Evolutionary conservation across 495 filamentous ascomycete genomes (phyloP).

Genomic region (Podospora pseudocomata): DNA sequence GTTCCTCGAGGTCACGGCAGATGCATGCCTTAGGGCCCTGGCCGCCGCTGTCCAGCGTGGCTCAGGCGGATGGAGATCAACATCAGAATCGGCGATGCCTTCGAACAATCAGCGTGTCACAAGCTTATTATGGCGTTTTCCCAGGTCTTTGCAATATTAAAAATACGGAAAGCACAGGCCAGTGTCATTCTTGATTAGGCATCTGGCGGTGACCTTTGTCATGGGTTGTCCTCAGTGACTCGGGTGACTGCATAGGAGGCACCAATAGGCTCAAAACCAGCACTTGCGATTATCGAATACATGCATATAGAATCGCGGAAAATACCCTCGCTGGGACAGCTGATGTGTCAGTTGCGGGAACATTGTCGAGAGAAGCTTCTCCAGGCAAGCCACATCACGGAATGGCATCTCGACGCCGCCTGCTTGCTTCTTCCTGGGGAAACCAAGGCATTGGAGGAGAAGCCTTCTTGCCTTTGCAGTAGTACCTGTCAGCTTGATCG

Average conservation of each 20-base stretch:
- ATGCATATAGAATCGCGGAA: background rate
- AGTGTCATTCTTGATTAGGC: background rate
- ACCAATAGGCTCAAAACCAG: background rate
- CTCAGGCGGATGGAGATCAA: background rate
- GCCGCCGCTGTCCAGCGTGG: background rate
- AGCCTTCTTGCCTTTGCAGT: background rate
- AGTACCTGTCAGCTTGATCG: background rate
- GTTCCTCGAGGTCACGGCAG: background rate
- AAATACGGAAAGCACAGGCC: background rate
- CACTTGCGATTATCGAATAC: background rate
- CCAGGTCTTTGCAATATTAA: background rate
- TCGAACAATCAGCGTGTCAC: background rate
- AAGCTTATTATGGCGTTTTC: background rate
- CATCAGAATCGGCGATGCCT: slow-evolving; percentile 2
- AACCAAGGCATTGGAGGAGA: background rate
- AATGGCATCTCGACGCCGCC: background rate
- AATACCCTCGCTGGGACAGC: background rate
- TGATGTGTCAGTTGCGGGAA: background rate
- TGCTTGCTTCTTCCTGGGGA: background rate
- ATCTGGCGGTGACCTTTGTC: background rate
- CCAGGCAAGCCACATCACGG: background rate
- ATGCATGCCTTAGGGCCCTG: background rate
- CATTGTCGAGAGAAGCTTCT: background rate
- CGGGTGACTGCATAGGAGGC: background rate
- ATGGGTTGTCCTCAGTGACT: background rate